Percentiles rank a stretch among this genome's conserved stretches.
These are phyloP conservation scores for Trichoderma sp. DNA, from an alignment of 2,329 filamentous ascomycete species.

Conservation along the genomic window DNA sequence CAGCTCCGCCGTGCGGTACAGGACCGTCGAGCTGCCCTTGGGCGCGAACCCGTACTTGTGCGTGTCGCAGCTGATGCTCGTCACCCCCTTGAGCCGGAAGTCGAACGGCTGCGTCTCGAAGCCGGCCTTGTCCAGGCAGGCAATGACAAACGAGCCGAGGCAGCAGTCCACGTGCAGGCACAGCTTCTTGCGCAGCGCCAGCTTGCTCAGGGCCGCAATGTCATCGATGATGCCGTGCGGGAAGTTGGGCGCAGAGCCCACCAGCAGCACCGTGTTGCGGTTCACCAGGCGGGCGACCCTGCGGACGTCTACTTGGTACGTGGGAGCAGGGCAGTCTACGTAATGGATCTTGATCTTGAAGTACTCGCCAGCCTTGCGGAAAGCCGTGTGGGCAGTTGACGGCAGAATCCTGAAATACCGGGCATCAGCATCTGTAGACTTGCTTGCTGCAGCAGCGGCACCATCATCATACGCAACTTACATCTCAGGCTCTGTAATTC, in stretches of 20 bases:
- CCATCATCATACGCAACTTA: conserved; percentile 53
- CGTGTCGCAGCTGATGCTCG: conserved; percentile 93
- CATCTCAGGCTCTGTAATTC: conserved; percentile 94
- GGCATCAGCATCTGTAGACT: background rate
- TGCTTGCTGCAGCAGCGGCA: background rate
- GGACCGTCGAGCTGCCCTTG: conserved; percentile 90
- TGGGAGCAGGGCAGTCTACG: conserved; percentile 81
- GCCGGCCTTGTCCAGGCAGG: conserved; percentile 89
- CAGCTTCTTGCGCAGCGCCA: conserved; percentile 77
- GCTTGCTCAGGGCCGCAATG: conserved; percentile 78
- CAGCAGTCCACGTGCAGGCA: conserved; percentile 98
- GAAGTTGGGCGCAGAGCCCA: conserved; percentile 95
- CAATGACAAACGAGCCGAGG: conserved; percentile 90
- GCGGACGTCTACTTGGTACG: conserved; percentile 79
- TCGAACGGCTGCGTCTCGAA: conserved; percentile 89
- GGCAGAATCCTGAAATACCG: conserved; percentile 76
- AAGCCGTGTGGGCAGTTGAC: conserved; percentile 92
- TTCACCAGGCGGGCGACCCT: conserved; percentile 85
- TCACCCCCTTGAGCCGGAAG: conserved; percentile 91
- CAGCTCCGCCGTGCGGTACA: conserved; percentile 80
- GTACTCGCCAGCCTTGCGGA: conserved; percentile 92
- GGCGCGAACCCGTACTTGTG: conserved; percentile 99
- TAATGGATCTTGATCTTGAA: conserved; percentile 95
- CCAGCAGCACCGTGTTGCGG: conserved; percentile 88
- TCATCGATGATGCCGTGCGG: conserved; percentile 98